These are phyloP conservation scores for Aspergillus neoniger DNA, from an alignment of 2,329 filamentous ascomycete genomes.

Conservation along the genomic window DNA sequence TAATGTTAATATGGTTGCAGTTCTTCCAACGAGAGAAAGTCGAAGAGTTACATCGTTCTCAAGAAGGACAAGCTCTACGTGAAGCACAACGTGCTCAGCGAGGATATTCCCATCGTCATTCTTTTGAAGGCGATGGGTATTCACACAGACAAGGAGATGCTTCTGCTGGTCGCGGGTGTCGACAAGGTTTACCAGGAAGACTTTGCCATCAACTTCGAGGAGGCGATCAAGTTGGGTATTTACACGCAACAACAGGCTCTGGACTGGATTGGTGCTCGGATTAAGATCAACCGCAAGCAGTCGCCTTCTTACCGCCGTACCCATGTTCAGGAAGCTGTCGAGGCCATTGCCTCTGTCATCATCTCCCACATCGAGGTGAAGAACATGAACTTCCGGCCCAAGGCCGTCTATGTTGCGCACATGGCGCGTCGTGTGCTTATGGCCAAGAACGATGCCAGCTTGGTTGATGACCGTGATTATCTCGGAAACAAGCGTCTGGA, in stretches of 20 bases:
- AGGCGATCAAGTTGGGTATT: constrained; percentile 78
- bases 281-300: constrained; percentile 78
- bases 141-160: constrained; percentile 90
- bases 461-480: constrained; percentile 96
- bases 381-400: constrained; percentile 92
- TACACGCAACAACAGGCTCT: constrained; percentile 94
- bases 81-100: constrained; percentile 88
- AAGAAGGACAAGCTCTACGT: constrained; percentile 92
- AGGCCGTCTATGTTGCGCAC: constrained; percentile 92
- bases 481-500: constrained; percentile 97
- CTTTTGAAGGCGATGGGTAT: constrained; percentile 91
- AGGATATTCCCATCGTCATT: constrained; percentile 93
- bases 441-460: constrained; percentile 82
- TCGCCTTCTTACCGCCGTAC: constrained; percentile 67
- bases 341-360: constrained; percentile 87
- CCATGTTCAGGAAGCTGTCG: constrained; percentile 85
- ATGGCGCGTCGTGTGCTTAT: constrained; percentile 97
- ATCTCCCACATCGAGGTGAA: constrained; percentile 93
- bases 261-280: constrained; percentile 83
- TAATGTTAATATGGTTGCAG: constrained; percentile 49
- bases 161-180: constrained; percentile 84
- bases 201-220: constrained; percentile 93
- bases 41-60: constrained; percentile 91
- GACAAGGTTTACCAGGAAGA: constrained; percentile 91
- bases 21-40: constrained; percentile 96